These are phyloP conservation scores for Lonicera japonica DNA, from an alignment of 129 eudicot species.

Conservation along the genomic window DNA sequence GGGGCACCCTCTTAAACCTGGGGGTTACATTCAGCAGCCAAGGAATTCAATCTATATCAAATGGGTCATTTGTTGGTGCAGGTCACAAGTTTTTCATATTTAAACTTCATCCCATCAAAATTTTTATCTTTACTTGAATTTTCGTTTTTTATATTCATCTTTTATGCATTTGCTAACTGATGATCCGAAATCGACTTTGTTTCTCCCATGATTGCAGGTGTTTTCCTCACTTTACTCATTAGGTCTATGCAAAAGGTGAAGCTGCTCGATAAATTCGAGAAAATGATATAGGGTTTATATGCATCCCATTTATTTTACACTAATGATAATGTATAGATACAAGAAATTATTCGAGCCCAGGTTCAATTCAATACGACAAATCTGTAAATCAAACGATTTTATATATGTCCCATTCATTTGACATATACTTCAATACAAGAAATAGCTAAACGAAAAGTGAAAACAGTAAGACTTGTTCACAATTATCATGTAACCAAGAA, in stretches of 20 bases:
- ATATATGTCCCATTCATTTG: too few species aligned
- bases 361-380: neutral
- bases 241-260: slow-evolving; percentile 83
- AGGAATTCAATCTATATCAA: slow-evolving; percentile 62
- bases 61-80: slow-evolving; percentile 66
- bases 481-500: too few species aligned
- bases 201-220: slow-evolving; percentile 36
- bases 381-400: too few species aligned
- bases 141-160: too few species aligned
- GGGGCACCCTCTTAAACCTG: slow-evolving; percentile 70
- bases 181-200: neutral
- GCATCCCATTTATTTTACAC: too few species aligned
- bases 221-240: slow-evolving; percentile 43
- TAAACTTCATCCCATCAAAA: too few species aligned
- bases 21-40: slow-evolving; percentile 67
- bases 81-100: slow-evolving; percentile 23
- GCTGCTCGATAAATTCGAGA: slow-evolving; percentile 58
- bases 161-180: neutral
- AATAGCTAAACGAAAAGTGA: too few species aligned
- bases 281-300: slow-evolving; percentile 26
- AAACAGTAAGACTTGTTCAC: too few species aligned
- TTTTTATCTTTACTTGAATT: too few species aligned
- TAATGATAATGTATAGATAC: neutral
- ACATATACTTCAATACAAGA: too few species aligned
- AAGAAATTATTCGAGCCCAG: neutral